Base-by-base conservation (phyloP, 192 early-diverging fungal species). In the Coemansia sp. region DNA sequence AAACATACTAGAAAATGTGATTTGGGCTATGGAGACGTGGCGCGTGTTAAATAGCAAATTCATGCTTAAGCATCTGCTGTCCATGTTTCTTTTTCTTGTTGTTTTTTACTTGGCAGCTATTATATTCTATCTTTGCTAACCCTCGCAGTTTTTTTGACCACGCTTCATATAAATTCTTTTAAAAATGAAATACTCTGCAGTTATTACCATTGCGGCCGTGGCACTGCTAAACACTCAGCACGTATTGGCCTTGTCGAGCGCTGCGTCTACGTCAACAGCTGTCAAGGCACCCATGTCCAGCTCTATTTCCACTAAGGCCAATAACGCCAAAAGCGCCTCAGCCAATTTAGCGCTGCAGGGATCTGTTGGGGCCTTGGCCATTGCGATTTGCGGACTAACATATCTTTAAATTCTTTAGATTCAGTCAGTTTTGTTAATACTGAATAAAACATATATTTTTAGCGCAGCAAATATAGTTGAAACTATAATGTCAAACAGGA, bases 311-410 rank as follows among this genome's bases (percentile, higher is more conserved):
- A 58, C 56, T 47, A 73, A 62, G 47, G 19, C 55, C 21, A 66
- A 34, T 43, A 33, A 58, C 8, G 54, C 63, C 3, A 32, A 29
- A 9, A 34, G 55, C 18, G 27, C 51, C 33, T 42, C 63, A 1
- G 56, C 59, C 8, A 53, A 63, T 26, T 18, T 63, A 1, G 47
- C 54, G 15, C 35, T 58, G 8, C 64, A 67, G 15, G 60, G 64
- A 15, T 63, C 71, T 2, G 45, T 68, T 15, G 65, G 71, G 6
- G 71, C 71, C 2, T 30, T 74, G 51, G 60, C 50, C 40, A 58
- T 74, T 48, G 71, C 64, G 17, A 49, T 74, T 3, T 67, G 64
- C 25, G 60, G 71, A n/a, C 52, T 74, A 11, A 35, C 60, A 4
- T 64, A 60, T 18, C 30, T 74, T 14, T 74, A 63, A 62, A 35